Evolutionary conservation across 2,329 filamentous ascomycete species (phyloP).

Genomic region (Bipolaris victoriae): DNA sequence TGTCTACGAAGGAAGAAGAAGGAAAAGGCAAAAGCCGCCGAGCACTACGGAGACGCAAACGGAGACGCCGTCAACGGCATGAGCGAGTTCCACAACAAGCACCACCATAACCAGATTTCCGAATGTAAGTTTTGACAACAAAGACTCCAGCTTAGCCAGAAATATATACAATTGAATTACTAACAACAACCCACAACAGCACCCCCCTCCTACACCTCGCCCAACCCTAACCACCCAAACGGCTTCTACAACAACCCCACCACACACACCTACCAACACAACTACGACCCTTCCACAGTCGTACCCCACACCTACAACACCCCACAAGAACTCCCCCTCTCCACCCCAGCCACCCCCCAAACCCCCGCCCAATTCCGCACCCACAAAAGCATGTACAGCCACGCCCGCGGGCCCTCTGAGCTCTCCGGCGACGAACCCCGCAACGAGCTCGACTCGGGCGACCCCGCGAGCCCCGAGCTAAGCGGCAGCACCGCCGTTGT

Average conservation of each 20-base stretch:
- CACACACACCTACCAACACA: too few relatives aligned
- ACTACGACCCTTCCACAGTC: too few relatives aligned
- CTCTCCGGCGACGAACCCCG: background rate
- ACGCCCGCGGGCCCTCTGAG: constrained; percentile 6
- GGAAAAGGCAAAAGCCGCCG: background rate
- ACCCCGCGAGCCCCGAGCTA: background rate
- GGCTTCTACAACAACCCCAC: constrained; percentile 3
- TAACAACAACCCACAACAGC: constrained; percentile 3
- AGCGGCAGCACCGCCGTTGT: background rate
- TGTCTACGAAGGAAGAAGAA: constrained; percentile 19
- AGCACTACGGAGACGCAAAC: background rate
- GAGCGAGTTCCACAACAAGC: background rate
- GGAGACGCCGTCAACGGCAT: background rate
- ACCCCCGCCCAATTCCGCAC: background rate
- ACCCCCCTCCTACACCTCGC: constrained; percentile 15
- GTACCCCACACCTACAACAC: background rate
- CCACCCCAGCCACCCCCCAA: background rate
- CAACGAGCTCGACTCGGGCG: background rate
- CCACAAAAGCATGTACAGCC: constrained; percentile 10
- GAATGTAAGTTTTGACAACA: background rate
- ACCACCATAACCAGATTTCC: background rate
- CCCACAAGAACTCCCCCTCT: constrained; percentile 21
- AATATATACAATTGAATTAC: background rate
- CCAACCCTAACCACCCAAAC: constrained; percentile 11
- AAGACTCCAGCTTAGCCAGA: too few relatives aligned